phyloP scores from a whole-genome alignment of 257 asterid species.

The Solanum peruvianum region DNA sequence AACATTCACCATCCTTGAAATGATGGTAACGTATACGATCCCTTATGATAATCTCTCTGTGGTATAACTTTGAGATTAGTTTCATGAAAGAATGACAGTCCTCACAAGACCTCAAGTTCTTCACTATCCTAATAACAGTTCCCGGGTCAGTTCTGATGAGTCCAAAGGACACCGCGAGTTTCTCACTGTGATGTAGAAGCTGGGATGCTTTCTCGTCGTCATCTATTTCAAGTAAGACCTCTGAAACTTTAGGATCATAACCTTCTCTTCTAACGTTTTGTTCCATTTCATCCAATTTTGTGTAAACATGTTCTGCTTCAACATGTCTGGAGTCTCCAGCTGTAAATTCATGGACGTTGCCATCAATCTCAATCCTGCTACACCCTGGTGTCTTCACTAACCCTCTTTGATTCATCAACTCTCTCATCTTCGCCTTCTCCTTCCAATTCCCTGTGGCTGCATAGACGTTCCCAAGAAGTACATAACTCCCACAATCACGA shows the following conservation, averaged over 20 bases:
- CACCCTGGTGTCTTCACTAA: neutral
- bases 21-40: constrained; percentile 16
- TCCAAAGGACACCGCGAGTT: constrained; percentile 18
- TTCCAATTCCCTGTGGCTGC: constrained; percentile 8
- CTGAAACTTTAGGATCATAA: constrained; percentile 1
- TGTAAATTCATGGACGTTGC: constrained; percentile 13
- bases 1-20: constrained; percentile 17
- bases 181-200: constrained; percentile 22
- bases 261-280: constrained; percentile 8
- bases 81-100: constrained; percentile 21
- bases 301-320: neutral
- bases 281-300: constrained; percentile 1
- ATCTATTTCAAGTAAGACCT: constrained; percentile 3
- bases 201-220: constrained; percentile 13
- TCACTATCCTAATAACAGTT: constrained; percentile 12
- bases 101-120: constrained; percentile 17
- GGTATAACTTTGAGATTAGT: constrained; percentile 10
- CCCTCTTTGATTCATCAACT: constrained; percentile 8
- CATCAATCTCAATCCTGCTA: constrained; percentile 15
- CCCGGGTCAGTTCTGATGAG: constrained; percentile 4
- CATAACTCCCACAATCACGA: constrained; percentile 1
- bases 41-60: constrained; percentile 12
- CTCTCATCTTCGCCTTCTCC: constrained; percentile 6
- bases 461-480: neutral
- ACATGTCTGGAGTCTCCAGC: constrained; percentile 8